Base-by-base conservation (phyloP, 192 early-diverging fungal species). In the Coemansia sp. region DNA sequence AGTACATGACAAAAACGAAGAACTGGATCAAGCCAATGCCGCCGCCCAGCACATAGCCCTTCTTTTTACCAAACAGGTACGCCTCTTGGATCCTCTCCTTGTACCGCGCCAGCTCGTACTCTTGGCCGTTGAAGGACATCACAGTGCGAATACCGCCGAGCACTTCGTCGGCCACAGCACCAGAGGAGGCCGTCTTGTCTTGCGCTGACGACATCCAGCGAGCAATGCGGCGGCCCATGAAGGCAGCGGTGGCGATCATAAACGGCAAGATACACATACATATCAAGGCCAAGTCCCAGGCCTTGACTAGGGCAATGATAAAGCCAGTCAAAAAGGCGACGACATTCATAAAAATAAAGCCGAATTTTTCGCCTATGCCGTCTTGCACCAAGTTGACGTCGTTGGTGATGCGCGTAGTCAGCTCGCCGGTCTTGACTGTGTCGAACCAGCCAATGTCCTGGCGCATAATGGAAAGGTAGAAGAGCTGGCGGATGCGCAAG, bases 391-490 rank as follows among this genome's bases (percentile, higher is more conserved):
- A 59, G 57, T 90, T 89, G 31, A 90, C 94, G 60, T 97, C 94
- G 61, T 89, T 86, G 51, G 94, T 90, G 53, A 97, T 87, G 41
- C 94, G 90, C 15, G 94, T 93, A 14, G 92, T 91, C 55, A 97
- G 84, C 62, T 90, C 90, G 61, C 93, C 95, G 59, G 88, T 86
- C 74, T 88, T 84, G 23, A 86, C 78, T 38, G 85, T 80, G 71
- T 98, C 95, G 74, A 95, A 95, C 89, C 91, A 98, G 23, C 85
- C 86, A 73, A 94, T 92, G 51, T 98, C 94, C 80, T 96, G 94
- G 58, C 92, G 88, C 64, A 98, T 87, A 62, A 98, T 90, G 27
- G 91, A 84, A 44, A 86, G 73, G 51, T 95, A 86, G 77, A 94
- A 98, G 41, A 80, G 67, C 74, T 90, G 81, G 66, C 94, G 87